Evolutionary conservation across 2,329 filamentous ascomycete species (phyloP).

Genomic region (Berkeleyomyces rouxiae): DNA sequence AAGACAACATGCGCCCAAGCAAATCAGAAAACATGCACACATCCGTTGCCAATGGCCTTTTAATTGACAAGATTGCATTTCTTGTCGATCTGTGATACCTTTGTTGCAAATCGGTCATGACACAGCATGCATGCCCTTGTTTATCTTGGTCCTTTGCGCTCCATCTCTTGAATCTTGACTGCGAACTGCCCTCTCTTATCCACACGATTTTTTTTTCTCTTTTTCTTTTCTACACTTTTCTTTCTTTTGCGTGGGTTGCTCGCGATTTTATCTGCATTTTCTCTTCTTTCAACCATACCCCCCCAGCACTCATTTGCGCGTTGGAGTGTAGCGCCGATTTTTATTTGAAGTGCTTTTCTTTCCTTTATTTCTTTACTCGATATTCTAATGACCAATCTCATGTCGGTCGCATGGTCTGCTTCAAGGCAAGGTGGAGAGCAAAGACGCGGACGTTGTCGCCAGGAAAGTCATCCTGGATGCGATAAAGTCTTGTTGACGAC

Average conservation of each 20-base stretch:
- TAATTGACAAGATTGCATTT: background rate
- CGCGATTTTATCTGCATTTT: background rate
- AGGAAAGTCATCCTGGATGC: background rate
- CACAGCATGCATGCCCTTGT: background rate
- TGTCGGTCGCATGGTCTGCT: no score
- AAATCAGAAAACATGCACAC: background rate
- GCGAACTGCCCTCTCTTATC: background rate
- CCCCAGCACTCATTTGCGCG: background rate
- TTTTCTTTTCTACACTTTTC: conserved; percentile 1
- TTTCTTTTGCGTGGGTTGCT: background rate
- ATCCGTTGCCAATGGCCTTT: background rate
- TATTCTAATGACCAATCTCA: background rate
- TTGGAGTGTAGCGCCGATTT: conserved; percentile 1
- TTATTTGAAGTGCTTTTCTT: background rate
- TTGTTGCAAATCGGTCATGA: no score
- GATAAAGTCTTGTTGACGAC: no score
- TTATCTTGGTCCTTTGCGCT: background rate
- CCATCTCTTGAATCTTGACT: background rate
- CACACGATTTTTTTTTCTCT: background rate
- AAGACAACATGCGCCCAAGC: background rate
- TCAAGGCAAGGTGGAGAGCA: background rate
- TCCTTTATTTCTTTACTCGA: background rate
- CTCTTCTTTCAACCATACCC: conserved; percentile 1
- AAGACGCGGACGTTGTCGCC: background rate
- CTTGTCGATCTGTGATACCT: background rate